These are phyloP conservation scores for Colletotrichum sp. DNA, from an alignment of 2,329 filamentous ascomycete genomes.

Conservation along the genomic window DNA sequence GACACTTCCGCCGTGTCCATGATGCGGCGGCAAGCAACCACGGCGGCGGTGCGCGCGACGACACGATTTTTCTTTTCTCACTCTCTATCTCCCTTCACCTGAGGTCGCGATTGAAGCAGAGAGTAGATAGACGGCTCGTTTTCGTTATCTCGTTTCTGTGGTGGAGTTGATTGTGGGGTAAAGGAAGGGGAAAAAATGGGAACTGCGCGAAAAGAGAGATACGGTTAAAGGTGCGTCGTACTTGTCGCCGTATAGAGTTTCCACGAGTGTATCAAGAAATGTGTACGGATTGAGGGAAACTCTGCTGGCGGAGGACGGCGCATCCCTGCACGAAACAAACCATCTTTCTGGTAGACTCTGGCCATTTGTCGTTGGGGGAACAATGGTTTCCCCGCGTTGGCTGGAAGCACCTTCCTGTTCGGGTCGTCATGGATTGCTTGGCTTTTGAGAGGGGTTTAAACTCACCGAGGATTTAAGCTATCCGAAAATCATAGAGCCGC, in stretches of 20 bases:
- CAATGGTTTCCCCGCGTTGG: background rate
- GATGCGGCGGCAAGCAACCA: background rate
- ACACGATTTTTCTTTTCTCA: background rate
- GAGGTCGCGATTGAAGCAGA: background rate
- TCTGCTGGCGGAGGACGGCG: background rate
- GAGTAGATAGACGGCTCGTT: background rate
- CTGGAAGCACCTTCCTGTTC: background rate
- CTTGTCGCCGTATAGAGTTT: background rate
- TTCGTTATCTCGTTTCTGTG: background rate
- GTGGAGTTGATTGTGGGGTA: background rate
- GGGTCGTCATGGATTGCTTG: background rate
- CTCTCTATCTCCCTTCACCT: background rate
- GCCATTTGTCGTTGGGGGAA: background rate
- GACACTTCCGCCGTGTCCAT: background rate
- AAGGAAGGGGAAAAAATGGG: background rate
- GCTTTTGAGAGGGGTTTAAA: background rate
- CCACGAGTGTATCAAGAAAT: background rate
- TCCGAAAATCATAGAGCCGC: background rate
- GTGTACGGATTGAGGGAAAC: background rate
- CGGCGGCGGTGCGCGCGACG: background rate
- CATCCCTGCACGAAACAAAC: background rate
- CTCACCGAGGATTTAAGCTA: background rate
- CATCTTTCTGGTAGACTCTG: background rate
- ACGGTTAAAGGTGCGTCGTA: background rate
- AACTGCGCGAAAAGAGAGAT: background rate